phyloP scores from a whole-genome alignment of 179 eudicot species.

The Silene noctiflora region DNA sequence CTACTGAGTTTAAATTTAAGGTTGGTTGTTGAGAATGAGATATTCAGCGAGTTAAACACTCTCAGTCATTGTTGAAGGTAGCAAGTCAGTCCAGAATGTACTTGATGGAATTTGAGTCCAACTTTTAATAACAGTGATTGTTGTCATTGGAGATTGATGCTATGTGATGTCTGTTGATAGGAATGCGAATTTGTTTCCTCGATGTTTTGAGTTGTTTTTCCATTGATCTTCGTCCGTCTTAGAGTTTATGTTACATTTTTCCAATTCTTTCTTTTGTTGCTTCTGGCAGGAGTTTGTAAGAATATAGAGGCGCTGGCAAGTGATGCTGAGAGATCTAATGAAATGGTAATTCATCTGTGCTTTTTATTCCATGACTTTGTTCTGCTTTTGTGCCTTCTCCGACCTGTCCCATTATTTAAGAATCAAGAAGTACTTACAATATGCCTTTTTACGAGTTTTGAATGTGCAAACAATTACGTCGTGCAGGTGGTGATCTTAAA shows the following conservation, averaged over 20 bases:
- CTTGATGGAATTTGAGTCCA: neutral
- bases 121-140: neutral
- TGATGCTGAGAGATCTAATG: constrained; percentile 86
- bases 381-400: neutral
- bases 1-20: neutral
- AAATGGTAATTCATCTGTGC: constrained; percentile 52
- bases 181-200: neutral
- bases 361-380: neutral
- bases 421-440: neutral
- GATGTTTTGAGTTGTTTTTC: neutral
- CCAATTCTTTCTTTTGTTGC: neutral
- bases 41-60: neutral
- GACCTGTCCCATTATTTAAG: no score
- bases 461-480: neutral
- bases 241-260: neutral
- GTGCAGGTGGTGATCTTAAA: constrained; percentile 71
- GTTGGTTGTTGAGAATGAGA: neutral
- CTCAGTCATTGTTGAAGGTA: neutral
- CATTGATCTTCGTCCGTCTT: neutral
- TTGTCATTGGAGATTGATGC: neutral
- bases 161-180: neutral
- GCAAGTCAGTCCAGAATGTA: neutral
- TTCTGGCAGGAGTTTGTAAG: constrained; percentile 64
- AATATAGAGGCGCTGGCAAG: constrained; percentile 68
- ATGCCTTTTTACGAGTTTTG: neutral